phyloP scores from a whole-genome alignment of 768 basidiomycete genomes.

The Pleurotus sapidus region DNA sequence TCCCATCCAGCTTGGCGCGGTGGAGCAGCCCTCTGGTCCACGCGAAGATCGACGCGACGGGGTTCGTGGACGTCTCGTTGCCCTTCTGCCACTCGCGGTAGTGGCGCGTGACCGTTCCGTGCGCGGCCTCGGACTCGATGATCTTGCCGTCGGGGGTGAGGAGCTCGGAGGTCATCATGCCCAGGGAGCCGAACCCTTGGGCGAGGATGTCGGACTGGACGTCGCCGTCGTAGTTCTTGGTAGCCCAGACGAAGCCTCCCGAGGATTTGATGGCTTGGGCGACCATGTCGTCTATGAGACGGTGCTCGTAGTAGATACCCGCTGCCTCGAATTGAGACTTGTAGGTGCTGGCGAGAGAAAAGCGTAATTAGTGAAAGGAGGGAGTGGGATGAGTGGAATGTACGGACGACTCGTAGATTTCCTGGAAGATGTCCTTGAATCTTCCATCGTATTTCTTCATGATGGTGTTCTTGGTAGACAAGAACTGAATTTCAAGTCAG shows the following conservation, averaged over 20 bases:
- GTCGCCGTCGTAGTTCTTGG: slow-evolving; percentile 83
- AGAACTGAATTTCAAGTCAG: slow-evolving; percentile 52
- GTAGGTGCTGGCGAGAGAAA: slow-evolving; percentile 47
- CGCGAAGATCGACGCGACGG: slow-evolving; percentile 97
- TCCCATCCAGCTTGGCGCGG: slow-evolving; percentile 89
- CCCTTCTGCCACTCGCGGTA: slow-evolving; percentile 98
- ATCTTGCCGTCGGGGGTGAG: slow-evolving; percentile 92
- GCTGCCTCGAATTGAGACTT: slow-evolving; percentile 63
- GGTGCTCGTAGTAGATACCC: slow-evolving; percentile 92
- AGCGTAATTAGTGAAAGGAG: background rate
- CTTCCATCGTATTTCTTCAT: slow-evolving; percentile 97
- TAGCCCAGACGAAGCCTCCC: slow-evolving; percentile 85
- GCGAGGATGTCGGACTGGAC: slow-evolving; percentile 93
- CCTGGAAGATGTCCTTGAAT: slow-evolving; percentile 99
- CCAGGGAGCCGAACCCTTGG: slow-evolving; percentile 94
- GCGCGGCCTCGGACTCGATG: slow-evolving; percentile 95
- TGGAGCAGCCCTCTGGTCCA: slow-evolving; percentile 96
- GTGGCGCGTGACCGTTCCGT: slow-evolving; percentile 93
- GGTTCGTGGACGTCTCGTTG: slow-evolving; percentile 97
- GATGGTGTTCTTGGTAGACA: slow-evolving; percentile 99
- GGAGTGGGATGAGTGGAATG: background rate
- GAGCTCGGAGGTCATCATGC: slow-evolving; percentile 98
- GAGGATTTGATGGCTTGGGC: slow-evolving; percentile 96
- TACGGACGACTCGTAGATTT: slow-evolving; percentile 77
- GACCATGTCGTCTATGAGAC: slow-evolving; percentile 97